Conservation (phyloP, 1,139 yeast species). For the Saccharomyces hybrid region DNA sequence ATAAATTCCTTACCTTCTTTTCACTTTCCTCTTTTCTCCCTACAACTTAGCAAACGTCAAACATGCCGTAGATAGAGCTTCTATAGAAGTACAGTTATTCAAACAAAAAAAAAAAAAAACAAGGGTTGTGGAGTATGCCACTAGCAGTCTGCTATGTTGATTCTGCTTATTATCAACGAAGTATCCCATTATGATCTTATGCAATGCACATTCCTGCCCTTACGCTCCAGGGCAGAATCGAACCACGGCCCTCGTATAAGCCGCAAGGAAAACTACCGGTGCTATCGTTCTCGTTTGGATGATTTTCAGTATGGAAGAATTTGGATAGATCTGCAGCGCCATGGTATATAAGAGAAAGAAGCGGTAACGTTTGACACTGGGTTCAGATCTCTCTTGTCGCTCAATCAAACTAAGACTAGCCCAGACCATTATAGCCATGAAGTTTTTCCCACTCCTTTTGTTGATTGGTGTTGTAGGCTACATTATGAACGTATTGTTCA, state of each 20-base stretch:
- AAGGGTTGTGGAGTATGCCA: not conserved
- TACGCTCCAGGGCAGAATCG: not conserved
- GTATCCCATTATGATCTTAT: not conserved
- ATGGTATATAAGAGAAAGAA: not conserved
- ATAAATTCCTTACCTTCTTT: not conserved
- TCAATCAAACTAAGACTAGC: not conserved
- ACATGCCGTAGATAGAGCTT: not conserved
- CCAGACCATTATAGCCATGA: conserved; percentile 17
- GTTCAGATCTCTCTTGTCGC: not conserved
- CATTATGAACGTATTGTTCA: conserved; percentile 39
- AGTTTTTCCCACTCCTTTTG: conserved; percentile 22
- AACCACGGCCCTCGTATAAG: not conserved
- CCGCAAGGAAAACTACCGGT: not conserved
- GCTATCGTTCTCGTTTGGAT: not conserved
- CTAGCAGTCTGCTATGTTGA: not conserved
- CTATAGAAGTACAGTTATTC: not conserved
- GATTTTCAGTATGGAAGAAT: not conserved
- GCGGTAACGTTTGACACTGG: not conserved
- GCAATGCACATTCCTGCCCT: not conserved
- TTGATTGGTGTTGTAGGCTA: conserved; percentile 17
- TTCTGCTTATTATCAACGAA: not conserved
- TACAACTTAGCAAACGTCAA: not conserved
- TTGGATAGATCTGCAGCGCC: not conserved
- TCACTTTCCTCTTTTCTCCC: not conserved
- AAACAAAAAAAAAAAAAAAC: not conserved